These are phyloP conservation scores for Candida awuae DNA, from an alignment of 805 yeast genomes.

Conservation along the genomic window DNA sequence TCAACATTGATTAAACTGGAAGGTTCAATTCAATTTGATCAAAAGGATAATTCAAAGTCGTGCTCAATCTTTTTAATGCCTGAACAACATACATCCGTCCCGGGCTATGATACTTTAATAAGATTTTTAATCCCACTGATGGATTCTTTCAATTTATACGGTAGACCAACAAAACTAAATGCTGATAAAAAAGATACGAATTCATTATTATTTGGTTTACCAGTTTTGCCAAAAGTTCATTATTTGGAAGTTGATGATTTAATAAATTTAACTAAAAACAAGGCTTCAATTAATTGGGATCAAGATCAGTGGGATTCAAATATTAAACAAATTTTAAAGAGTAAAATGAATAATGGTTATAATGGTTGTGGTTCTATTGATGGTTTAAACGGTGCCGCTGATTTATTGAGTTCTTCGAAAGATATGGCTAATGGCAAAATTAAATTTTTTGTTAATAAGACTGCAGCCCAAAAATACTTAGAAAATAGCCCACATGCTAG, in stretches of 20 bases:
- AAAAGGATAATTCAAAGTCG: conserved; percentile 42
- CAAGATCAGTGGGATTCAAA: conserved; percentile 50
- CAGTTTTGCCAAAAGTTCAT: conserved; percentile 70
- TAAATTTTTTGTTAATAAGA: conserved; percentile 14
- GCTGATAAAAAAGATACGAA: conserved; percentile 62
- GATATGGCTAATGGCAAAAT: conserved; percentile 21
- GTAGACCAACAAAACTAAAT: conserved; percentile 67
- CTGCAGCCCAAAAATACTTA: conserved; percentile 9
- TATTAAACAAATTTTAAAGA: conserved; percentile 47
- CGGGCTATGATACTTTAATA: conserved; percentile 77
- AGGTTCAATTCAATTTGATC: conserved; percentile 62
- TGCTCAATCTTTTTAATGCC: conserved; percentile 77
- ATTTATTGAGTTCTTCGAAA: conserved; percentile 18
- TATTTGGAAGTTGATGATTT: conserved; percentile 62
- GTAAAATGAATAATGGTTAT: conserved; percentile 52
- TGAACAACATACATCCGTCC: conserved; percentile 71
- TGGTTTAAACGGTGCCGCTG: conserved; percentile 52
- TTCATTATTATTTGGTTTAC: conserved; percentile 72
- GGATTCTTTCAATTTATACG: conserved; percentile 73
- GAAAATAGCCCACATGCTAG: conserved; percentile 8
- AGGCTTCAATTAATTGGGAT: conserved; percentile 39
- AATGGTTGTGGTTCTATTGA: conserved; percentile 69
- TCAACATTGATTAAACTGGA: conserved; percentile 86
- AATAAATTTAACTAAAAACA: conserved; percentile 31
- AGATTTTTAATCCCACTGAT: conserved; percentile 67